phyloP scores from a whole-genome alignment of 2,329 filamentous ascomycete species.

The Hyphodiscus sp. region DNA sequence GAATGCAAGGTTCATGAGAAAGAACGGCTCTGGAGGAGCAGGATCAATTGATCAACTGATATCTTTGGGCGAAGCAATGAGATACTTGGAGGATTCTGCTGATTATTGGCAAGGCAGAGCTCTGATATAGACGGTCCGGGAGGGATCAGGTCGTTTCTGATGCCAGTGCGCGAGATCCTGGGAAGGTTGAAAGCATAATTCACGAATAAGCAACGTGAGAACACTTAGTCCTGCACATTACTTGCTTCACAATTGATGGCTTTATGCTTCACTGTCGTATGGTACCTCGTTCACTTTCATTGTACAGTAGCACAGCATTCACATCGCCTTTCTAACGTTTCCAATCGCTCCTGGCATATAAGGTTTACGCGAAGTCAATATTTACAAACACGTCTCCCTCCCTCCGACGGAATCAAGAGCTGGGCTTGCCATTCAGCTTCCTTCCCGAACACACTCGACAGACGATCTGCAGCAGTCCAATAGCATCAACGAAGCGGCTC shows the following conservation, averaged over 20 bases:
- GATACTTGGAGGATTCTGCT: background rate
- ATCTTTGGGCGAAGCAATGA: background rate
- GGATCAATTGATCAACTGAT: background rate
- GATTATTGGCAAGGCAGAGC: background rate
- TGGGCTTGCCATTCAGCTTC: background rate
- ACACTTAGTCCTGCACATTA: background rate
- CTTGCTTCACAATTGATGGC: background rate
- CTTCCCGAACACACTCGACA: background rate
- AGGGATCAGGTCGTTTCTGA: background rate
- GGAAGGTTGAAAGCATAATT: background rate
- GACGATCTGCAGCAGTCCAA: background rate
- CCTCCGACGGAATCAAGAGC: background rate
- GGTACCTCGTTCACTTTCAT: too few relatives aligned
- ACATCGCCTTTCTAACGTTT: background rate
- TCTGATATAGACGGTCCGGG: background rate
- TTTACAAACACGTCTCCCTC: background rate
- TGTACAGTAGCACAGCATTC: background rate
- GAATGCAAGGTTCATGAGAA: background rate
- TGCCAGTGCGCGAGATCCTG: background rate
- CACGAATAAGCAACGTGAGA: background rate
- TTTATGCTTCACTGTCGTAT: background rate
- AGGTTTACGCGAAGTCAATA: background rate
- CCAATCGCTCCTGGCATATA: background rate
- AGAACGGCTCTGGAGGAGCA: background rate
- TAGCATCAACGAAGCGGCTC: background rate